A percentile compares a stretch with the other conserved stretches of the same genome.
Evolutionary conservation across 2,329 filamentous ascomycete genomes (phyloP).

Genomic region (Ophiocordyceps australis): DNA sequence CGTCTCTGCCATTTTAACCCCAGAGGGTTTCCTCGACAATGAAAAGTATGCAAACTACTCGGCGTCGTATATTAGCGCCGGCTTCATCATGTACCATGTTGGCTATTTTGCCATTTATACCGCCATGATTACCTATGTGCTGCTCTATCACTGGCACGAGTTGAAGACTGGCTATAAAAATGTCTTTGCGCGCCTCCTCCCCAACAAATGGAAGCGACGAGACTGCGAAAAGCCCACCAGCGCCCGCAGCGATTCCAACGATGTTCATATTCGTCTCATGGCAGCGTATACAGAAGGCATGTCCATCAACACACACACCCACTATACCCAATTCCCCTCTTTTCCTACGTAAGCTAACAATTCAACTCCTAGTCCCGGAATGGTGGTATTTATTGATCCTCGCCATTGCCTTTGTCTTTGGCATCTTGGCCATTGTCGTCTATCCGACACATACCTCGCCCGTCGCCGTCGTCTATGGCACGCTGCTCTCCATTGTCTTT

Average conservation of each 20-base stretch:
- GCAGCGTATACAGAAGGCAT: slow-evolving; percentile 18
- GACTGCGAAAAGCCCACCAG: slow-evolving; percentile 2
- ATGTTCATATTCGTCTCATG: slow-evolving; percentile 29
- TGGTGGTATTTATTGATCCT: slow-evolving; percentile 24
- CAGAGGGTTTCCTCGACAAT: slow-evolving; percentile 15
- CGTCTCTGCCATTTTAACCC: slow-evolving; percentile 13
- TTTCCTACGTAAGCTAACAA: too few species aligned
- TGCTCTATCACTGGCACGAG: slow-evolving; percentile 19
- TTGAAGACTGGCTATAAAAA: slow-evolving; percentile 17
- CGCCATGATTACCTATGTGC: slow-evolving; percentile 18
- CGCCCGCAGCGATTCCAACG: slow-evolving; percentile 6
- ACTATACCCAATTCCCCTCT: neutral
- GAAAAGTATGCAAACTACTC: slow-evolving; percentile 21
- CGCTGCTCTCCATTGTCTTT: slow-evolving; percentile 20
- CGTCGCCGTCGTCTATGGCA: slow-evolving; percentile 22
- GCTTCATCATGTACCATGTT: slow-evolving; percentile 15
- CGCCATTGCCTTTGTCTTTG: slow-evolving; percentile 12
- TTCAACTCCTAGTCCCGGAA: slow-evolving; percentile 15
- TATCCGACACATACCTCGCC: slow-evolving; percentile 23
- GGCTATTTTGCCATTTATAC: slow-evolving; percentile 22
- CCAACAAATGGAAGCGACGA: slow-evolving; percentile 1
- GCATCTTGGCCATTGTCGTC: slow-evolving; percentile 13
- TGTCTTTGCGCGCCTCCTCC: slow-evolving; percentile 8
- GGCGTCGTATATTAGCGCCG: slow-evolving; percentile 20
- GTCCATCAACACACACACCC: neutral